Evolutionary conservation across 2,329 filamentous ascomycete genomes (phyloP).

Genomic region (Fusarium phyllophilum): DNA sequence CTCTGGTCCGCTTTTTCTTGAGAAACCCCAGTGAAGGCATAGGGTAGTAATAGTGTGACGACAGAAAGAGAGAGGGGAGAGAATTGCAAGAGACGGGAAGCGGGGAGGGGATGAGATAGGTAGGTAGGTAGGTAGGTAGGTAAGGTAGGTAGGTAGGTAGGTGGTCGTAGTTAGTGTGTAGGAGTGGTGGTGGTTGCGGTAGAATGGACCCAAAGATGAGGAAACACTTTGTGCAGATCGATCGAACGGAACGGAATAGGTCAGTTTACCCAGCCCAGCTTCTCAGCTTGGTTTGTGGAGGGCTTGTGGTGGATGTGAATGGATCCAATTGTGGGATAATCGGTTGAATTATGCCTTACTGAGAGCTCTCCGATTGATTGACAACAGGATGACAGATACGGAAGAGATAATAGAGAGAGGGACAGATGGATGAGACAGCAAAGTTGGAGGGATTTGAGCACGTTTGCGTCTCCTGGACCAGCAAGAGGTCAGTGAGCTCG

Average conservation of each 20-base stretch:
- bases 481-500: constrained; percentile 41
- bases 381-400: neutral
- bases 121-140: constrained; percentile 5
- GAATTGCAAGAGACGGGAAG: constrained; percentile 12
- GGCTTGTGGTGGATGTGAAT: constrained; percentile 1
- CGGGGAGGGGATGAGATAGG: constrained; percentile 30
- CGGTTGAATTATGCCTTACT: neutral
- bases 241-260: constrained; percentile 30
- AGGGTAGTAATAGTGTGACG: constrained; percentile 43
- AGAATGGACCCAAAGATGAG: constrained; percentile 35
- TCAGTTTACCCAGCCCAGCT: constrained; percentile 18
- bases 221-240: constrained; percentile 38
- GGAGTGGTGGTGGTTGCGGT: constrained; percentile 21
- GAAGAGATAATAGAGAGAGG: neutral
- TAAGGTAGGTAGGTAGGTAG: constrained; percentile 19
- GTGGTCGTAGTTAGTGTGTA: neutral
- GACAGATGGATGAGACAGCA: constrained; percentile 9
- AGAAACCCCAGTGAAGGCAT: constrained; percentile 98
- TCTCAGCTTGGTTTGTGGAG: constrained; percentile 30
- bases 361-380: neutral
- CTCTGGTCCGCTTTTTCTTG: constrained; percentile 99
- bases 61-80: constrained; percentile 28
- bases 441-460: constrained; percentile 35
- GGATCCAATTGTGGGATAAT: constrained; percentile 20
- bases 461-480: constrained; percentile 30